Base-by-base conservation (phyloP, 148 eudicot genomes). In the Silene conica region DNA sequence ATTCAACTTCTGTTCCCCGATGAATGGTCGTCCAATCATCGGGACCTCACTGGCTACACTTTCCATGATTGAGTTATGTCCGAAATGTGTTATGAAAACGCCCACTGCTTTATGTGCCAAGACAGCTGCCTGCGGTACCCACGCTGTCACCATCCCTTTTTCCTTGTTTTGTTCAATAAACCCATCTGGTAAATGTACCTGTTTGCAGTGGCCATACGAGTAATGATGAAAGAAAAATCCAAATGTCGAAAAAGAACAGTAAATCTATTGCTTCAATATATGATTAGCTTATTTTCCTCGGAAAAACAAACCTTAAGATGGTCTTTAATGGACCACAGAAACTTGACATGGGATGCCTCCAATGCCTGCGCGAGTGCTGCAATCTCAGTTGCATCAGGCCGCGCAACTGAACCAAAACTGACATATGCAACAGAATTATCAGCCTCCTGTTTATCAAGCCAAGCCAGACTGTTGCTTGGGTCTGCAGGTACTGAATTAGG, bases 1-100 rank as follows among this genome's bases (percentile, higher is more conserved):
- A 62, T 79, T 84, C 41, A 80, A 23, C 75, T 45, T 74, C 23
- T 84, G 84, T 34, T 84, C 87, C 2, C 80, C 80, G n/a, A 78
- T 54, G 55, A 82, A 76, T 2, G 81, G 83, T 65, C 81, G 34
- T 22, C 84, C 79, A 5, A 84, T 74, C 79, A 82, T 70, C 0
- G 85, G 85, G 5, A 85, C 83, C 20, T 74, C 80, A 16, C 70
- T 20, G 19, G 41, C 77, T 34, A 80, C 69, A 34, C 83, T 78
- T 81, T 85, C 85, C 48, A 41, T 48, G 3, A 72, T 61, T 10
- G 87, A 82, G 58, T 82, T 82, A 80, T 80, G 75, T 7, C 87
- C 87, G 43, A 80, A 85, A 66, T 85, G 85, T 38, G 83, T 79
- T 23, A 85, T 64, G 73, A 79, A 82, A 10, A 80, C 84, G 1